Conservation (phyloP, 2,329 filamentous ascomycete species). For the Aspergillus fischeri region DNA sequence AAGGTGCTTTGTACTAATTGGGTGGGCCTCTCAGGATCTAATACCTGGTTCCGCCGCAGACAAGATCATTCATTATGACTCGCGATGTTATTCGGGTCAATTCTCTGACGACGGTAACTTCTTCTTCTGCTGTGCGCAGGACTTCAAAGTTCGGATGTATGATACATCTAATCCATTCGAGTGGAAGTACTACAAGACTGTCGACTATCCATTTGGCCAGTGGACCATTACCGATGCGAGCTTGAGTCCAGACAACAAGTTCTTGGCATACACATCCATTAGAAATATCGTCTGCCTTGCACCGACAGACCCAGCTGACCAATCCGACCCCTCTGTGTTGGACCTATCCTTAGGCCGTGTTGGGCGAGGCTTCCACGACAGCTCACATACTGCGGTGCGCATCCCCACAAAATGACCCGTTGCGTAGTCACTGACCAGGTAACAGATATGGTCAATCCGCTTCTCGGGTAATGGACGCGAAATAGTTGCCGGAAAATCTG, state of each 20-base stretch:
- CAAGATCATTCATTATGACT: slow-evolving; percentile 80
- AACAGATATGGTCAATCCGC: slow-evolving; percentile 77
- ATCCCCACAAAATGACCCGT: neutral
- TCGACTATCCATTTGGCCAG: slow-evolving; percentile 76
- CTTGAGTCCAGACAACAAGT: slow-evolving; percentile 84
- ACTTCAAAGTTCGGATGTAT: slow-evolving; percentile 95
- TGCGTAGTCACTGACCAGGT: slow-evolving; percentile 15
- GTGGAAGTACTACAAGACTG: slow-evolving; percentile 94
- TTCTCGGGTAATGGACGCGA: slow-evolving; percentile 91
- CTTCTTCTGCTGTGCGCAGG: slow-evolving; percentile 87
- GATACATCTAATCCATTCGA: slow-evolving; percentile 93
- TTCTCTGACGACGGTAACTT: slow-evolving; percentile 97
- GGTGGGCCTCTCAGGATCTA: slow-evolving; percentile 54
- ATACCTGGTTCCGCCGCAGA: slow-evolving; percentile 76
- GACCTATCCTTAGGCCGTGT: slow-evolving; percentile 56
- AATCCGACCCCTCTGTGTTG: slow-evolving; percentile 73
- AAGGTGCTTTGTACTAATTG: neutral
- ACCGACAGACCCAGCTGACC: slow-evolving; percentile 77
- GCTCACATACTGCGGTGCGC: slow-evolving; percentile 44
- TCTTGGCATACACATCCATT: slow-evolving; percentile 88
- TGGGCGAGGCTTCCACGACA: slow-evolving; percentile 29
- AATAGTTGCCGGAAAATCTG: slow-evolving; percentile 82
- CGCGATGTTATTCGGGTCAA: slow-evolving; percentile 88
- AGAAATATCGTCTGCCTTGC: slow-evolving; percentile 78
- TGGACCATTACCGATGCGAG: slow-evolving; percentile 97